Evolutionary conservation across 495 filamentous ascomycete species (phyloP).

Genomic region (Trichodelitschia bisporula): DNA sequence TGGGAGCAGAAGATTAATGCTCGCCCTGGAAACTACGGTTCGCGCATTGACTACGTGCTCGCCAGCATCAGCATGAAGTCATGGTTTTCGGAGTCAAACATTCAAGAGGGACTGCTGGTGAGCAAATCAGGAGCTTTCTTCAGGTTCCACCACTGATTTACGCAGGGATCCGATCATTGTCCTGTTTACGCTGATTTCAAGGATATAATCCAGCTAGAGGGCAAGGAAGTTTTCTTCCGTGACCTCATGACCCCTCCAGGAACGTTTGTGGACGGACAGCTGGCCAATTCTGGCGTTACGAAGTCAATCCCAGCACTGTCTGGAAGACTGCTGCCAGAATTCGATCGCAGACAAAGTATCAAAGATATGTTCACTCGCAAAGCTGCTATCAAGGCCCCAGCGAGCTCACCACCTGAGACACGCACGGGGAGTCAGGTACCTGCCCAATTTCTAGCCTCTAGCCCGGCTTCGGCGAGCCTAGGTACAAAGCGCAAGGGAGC

Average conservation of each 20-base stretch:
- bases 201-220: slow-evolving; percentile 28
- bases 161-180: slow-evolving; percentile 79
- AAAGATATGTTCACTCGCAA: slow-evolving; percentile 93
- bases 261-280: slow-evolving; percentile 45
- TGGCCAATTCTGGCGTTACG: slow-evolving; percentile 36
- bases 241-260: slow-evolving; percentile 66
- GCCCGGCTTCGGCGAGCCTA: too few species aligned
- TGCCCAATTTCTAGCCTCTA: too few species aligned
- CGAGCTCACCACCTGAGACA: too few species aligned
- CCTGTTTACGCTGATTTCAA: slow-evolving; percentile 69
- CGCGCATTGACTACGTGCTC: slow-evolving; percentile 81
- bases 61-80: slow-evolving; percentile 55
- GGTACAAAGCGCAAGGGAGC: too few species aligned
- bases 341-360: slow-evolving; percentile 60
- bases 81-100: slow-evolving; percentile 76
- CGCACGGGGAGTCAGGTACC: too few species aligned
- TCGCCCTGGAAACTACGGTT: slow-evolving; percentile 73
- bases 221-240: slow-evolving; percentile 25
- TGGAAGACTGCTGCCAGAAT: slow-evolving; percentile 67
- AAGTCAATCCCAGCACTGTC: slow-evolving; percentile 50
- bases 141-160: neutral
- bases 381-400: too few species aligned
- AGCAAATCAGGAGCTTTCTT: slow-evolving; percentile 1
- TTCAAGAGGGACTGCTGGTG: slow-evolving; percentile 80
- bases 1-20: slow-evolving; percentile 76